These are phyloP conservation scores for Escallonia rubra DNA, from an alignment of 129 eudicot species.

Conservation along the genomic window DNA sequence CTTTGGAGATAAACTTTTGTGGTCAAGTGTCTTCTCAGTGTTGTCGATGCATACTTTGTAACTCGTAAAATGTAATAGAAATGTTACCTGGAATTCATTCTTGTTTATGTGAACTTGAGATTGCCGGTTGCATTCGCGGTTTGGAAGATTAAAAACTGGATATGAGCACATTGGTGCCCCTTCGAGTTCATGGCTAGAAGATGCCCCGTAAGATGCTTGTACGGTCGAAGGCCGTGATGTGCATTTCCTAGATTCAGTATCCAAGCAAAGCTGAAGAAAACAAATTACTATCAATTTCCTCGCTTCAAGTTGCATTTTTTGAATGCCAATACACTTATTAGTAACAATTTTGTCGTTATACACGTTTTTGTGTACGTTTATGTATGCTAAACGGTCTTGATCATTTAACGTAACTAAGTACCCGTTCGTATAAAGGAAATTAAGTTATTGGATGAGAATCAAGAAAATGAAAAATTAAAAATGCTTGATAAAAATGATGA, in stretches of 20 bases:
- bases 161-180: constrained; percentile 29
- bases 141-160: constrained; percentile 39
- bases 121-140: constrained; percentile 19
- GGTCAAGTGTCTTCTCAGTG: too few relatives aligned
- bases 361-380: not conserved
- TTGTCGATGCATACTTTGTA: too few relatives aligned
- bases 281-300: too few relatives aligned
- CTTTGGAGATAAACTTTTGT: too few relatives aligned
- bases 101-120: too few relatives aligned
- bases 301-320: too few relatives aligned
- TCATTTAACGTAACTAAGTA: too few relatives aligned
- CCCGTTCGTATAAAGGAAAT: too few relatives aligned
- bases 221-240: constrained; percentile 9
- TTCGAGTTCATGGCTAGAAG: not conserved
- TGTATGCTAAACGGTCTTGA: not conserved
- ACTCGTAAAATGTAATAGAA: too few relatives aligned
- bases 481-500: too few relatives aligned
- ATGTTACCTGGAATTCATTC: constrained; percentile 20
- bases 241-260: constrained; percentile 35
- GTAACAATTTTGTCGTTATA: not conserved
- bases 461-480: too few relatives aligned
- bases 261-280: constrained; percentile 35
- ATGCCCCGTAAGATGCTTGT: constrained; percentile 14
- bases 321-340: too few relatives aligned
- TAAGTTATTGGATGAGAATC: not conserved